Percentiles rank a stretch among this genome's conserved stretches.
Conservation (phyloP, 2,329 filamentous ascomycete species). For the Xylaria sp. region DNA sequence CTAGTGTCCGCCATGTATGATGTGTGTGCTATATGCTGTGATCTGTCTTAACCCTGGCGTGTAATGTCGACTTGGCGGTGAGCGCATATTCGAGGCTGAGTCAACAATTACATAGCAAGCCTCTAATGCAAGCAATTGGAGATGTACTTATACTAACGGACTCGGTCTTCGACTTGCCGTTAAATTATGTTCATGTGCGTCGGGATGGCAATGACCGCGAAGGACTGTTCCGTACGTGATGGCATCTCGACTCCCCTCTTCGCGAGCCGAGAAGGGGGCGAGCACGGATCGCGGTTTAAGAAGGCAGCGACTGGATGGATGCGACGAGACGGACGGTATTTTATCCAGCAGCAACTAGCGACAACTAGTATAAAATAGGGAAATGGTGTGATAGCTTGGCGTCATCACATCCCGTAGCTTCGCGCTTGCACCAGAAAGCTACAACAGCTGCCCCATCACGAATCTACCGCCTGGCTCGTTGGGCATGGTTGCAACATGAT, state of each 20-base stretch:
- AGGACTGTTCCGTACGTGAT: background rate
- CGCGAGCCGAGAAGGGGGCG: slow-evolving; percentile 10
- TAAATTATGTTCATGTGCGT: background rate
- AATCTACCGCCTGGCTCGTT: background rate
- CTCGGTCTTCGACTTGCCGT: background rate
- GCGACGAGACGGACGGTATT: background rate
- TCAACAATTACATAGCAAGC: background rate
- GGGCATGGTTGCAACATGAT: background rate
- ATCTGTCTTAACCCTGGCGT: background rate
- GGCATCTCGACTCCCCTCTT: background rate
- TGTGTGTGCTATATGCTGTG: background rate
- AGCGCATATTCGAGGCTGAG: background rate
- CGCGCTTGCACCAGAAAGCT: background rate
- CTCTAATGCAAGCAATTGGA: too few relatives aligned
- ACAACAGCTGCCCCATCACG: background rate
- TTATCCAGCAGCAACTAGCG: background rate
- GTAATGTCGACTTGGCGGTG: background rate
- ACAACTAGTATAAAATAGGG: background rate
- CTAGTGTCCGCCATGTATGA: background rate
- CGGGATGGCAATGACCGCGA: background rate
- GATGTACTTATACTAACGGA: background rate
- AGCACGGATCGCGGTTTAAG: slow-evolving; percentile 8
- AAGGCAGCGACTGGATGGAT: background rate
- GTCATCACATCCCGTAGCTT: background rate
- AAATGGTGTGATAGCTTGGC: background rate